phyloP scores from a whole-genome alignment of 2,329 filamentous ascomycete genomes.

The Magnaporthales sp. region DNA sequence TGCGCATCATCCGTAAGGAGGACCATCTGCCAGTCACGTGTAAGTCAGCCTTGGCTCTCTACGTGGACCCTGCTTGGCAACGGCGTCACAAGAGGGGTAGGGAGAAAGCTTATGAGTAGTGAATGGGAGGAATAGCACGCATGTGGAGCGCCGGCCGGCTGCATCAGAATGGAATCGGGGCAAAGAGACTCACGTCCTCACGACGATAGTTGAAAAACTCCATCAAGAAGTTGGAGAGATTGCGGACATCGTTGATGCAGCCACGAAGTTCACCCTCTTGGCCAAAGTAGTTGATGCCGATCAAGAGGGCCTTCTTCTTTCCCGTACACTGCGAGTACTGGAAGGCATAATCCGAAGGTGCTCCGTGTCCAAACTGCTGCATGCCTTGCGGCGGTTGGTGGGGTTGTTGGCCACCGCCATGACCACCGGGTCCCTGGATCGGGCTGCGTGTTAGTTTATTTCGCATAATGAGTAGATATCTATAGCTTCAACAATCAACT shows the following conservation, averaged over 20 bases:
- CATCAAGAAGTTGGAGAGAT: slow-evolving; percentile 63
- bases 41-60: not conserved
- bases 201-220: slow-evolving; percentile 61
- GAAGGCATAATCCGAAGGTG: slow-evolving; percentile 60
- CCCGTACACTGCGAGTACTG: slow-evolving; percentile 71
- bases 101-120: not conserved
- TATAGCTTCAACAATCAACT: not conserved
- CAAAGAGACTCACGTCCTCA: slow-evolving; percentile 40
- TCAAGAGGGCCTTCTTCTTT: slow-evolving; percentile 63
- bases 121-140: not conserved
- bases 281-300: slow-evolving; percentile 76
- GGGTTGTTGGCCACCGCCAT: slow-evolving; percentile 2
- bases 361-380: slow-evolving; percentile 58
- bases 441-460: not conserved
- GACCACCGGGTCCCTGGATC: not conserved
- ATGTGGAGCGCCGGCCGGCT: not conserved
- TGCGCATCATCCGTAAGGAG: slow-evolving; percentile 67
- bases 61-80: not conserved
- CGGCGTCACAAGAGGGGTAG: not conserved
- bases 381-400: slow-evolving; percentile 38
- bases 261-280: slow-evolving; percentile 63
- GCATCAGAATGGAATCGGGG: not conserved
- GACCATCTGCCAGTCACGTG: slow-evolving; percentile 44
- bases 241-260: slow-evolving; percentile 76
- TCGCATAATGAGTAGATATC: not conserved